These are phyloP conservation scores for Schizosaccharomyces osmophilus DNA, from an alignment of 805 yeast genomes.

Conservation along the genomic window DNA sequence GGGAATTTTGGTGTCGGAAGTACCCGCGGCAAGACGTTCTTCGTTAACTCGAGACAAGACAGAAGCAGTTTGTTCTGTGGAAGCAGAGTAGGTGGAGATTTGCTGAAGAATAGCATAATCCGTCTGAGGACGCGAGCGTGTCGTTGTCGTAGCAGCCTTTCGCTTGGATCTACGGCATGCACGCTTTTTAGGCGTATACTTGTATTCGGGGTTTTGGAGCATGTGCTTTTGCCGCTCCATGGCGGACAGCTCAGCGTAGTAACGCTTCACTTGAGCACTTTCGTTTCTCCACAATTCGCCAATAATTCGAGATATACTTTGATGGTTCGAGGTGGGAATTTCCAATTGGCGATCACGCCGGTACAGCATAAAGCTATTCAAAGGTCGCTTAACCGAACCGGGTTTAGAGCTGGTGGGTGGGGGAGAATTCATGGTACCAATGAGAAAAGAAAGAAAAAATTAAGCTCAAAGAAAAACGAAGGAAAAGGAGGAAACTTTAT, in stretches of 20 bases:
- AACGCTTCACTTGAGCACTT: conserved; percentile 2
- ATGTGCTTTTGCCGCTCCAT: not conserved
- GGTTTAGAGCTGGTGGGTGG: not conserved
- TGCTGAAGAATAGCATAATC: not conserved
- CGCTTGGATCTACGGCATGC: no score
- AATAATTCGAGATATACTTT: conserved; percentile 18
- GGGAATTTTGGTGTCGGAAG: no score
- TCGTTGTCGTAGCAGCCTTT: no score
- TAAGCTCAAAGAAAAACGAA: no score
- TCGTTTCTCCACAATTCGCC: conserved; percentile 26
- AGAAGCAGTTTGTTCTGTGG: not conserved
- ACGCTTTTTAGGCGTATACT: not conserved
- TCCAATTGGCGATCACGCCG: conserved; percentile 19
- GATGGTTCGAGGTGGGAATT: conserved; percentile 7
- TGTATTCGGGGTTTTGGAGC: not conserved
- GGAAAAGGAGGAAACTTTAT: no score
- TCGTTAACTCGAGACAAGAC: no score
- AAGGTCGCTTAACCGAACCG: conserved; percentile 20
- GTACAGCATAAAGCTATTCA: conserved; percentile 25
- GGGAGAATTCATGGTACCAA: not conserved
- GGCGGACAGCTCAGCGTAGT: not conserved
- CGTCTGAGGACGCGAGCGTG: not conserved
- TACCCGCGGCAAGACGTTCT: no score
- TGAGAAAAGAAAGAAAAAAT: not conserved
- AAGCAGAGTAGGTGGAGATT: not conserved